Base-by-base conservation (phyloP, 768 basidiomycete species). In the Mycena sanguinolenta region DNA sequence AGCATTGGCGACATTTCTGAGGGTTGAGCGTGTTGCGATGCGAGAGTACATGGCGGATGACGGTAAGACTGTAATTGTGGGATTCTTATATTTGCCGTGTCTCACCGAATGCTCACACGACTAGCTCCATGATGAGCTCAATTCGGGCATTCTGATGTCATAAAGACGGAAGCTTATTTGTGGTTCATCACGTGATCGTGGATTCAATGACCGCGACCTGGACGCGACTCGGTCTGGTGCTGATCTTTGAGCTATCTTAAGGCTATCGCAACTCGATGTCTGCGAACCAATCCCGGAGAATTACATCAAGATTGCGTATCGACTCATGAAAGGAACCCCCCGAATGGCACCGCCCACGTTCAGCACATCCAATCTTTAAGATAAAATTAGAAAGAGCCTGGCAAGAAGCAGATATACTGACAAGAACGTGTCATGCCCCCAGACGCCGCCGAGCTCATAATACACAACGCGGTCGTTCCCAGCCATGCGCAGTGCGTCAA, bases 371-470 rank as follows among this genome's bases (percentile, higher is more conserved):
- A 98, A 84, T 77, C 92, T 93, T 19, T 1, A 5, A 21, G 21
- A 36, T 50, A 42, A 36, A 52, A 28, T 63, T 21, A 62, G 21
- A 21, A 34, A 67, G 52, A 34, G n/a, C n/a, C 32, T 49, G 50
- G 53, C 44, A 54, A 63, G 9, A 16, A 19, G 52, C 69, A 44
- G 59, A 69, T 60, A 25, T 2, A 88, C 92, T 87, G 76, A 93
- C 90, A 99, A 83, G 84, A 98, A 98, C 25, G 96, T 98, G 81
- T 99, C 97, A 77, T 99, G 97, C 1, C 98, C 98, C 97, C 96
- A 99, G n/a, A 99, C 97, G 12, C 97, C 97, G 30, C 97, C 97
- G 2, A 99, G 87, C 81, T 99, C 98, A 78, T 97, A 99, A 80
- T 98, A 99, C 69, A 94, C 93, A 30, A 99, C 98, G 66, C 87